Conservation (phyloP, 177 flowering plant species). For the Vitis hybrid region DNA sequence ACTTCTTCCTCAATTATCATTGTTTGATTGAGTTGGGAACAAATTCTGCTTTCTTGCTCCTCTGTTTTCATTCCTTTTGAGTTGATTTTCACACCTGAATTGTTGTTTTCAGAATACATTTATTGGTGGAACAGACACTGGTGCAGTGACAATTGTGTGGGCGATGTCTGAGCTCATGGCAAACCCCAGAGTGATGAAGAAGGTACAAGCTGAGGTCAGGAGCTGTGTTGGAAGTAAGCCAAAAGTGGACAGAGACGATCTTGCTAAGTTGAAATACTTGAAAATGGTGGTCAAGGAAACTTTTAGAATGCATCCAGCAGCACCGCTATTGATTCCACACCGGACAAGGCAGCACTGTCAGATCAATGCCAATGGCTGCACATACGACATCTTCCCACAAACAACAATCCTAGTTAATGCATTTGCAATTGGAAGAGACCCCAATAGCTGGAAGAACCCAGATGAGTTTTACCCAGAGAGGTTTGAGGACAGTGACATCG, state of each 20-base stretch:
- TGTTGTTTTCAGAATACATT: slow-evolving; percentile 9
- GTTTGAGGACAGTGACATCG: slow-evolving; percentile 3
- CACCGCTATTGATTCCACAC: slow-evolving; percentile 3
- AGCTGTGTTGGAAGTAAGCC: not conserved
- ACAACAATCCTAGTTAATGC: slow-evolving; percentile 12
- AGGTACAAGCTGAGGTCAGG: slow-evolving; percentile 9
- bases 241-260: slow-evolving; percentile 1
- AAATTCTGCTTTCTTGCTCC: not conserved
- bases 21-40: too few species aligned
- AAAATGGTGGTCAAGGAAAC: slow-evolving; percentile 10
- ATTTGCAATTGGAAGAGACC: slow-evolving; percentile 11
- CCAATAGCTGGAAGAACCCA: slow-evolving; percentile 12
- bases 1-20: too few species aligned
- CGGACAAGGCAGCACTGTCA: not conserved
- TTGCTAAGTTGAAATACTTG: slow-evolving; percentile 3
- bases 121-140: slow-evolving; percentile 9
- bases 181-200: slow-evolving; percentile 8
- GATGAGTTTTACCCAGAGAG: slow-evolving; percentile 15
- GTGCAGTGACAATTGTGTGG: slow-evolving; percentile 5
- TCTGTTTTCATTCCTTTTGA: not conserved
- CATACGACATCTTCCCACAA: not conserved
- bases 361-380: not conserved
- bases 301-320: slow-evolving; percentile 11
- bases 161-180: slow-evolving; percentile 11
- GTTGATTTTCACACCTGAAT: not conserved